Evolutionary conservation across 78 protist genomes (phyloP).

Genomic region (Paulinella micropora): DNA sequence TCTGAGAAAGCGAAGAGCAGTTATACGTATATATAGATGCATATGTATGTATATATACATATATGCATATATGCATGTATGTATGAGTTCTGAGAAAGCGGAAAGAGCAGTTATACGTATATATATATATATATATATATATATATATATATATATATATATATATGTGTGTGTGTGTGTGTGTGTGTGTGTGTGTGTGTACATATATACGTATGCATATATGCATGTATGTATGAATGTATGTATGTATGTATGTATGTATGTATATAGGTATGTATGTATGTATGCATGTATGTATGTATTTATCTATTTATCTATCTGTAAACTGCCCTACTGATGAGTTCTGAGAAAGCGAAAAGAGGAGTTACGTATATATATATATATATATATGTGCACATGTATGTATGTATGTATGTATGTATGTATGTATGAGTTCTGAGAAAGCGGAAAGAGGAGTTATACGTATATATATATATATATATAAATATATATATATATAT

Average conservation of each 20-base stretch:
- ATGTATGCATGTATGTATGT: no score
- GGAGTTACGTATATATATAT: no score
- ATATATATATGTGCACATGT: background rate
- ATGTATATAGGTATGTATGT: background rate
- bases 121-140: background rate
- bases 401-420: background rate
- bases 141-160: background rate
- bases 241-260: background rate
- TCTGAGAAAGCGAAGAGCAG: no score
- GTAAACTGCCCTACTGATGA: background rate
- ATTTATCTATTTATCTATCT: no score
- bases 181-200: background rate
- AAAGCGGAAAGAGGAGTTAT: background rate
- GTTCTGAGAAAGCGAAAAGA: no score
- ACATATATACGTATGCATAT: background rate
- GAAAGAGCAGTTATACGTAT: background rate
- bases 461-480: background rate
- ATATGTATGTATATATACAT: background rate
- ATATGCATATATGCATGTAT: background rate
- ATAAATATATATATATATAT: background rate
- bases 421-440: background rate
- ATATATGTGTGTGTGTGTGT: background rate
- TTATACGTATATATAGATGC: background rate
- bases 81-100: background rate
- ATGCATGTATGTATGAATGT: background rate